Percentiles rank a stretch among this genome's conserved stretches.
Evolutionary conservation across 129 eudicot species (phyloP).

Genomic region (Tanacetum coccineum): DNA sequence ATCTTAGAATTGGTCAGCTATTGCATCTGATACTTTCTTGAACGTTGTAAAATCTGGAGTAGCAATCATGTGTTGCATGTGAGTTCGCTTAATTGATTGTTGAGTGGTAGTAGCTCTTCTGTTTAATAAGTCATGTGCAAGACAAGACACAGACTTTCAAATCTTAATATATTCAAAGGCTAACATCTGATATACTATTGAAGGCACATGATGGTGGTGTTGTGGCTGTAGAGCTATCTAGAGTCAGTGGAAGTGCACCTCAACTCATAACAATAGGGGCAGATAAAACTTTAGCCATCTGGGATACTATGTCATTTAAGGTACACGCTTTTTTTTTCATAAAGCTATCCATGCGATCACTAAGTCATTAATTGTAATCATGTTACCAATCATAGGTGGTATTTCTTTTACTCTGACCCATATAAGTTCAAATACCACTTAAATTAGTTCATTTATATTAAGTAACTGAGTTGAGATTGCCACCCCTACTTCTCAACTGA

Average conservation of each 20-base stretch:
- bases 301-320: constrained; percentile 97
- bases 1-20: background rate
- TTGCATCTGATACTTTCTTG: background rate
- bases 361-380: constrained; percentile 2
- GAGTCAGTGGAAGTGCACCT: constrained; percentile 93
- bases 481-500: constrained; percentile 8
- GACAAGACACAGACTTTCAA: constrained; percentile 6
- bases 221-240: constrained; percentile 87
- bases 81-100: no score
- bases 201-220: constrained; percentile 99
- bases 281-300: constrained; percentile 96
- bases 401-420: background rate
- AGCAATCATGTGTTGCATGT: no score
- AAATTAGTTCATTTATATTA: background rate
- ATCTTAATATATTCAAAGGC: constrained; percentile 17
- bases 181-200: constrained; percentile 24
- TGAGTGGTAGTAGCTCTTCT: no score
- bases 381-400: background rate
- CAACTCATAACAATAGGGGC: constrained; percentile 97
- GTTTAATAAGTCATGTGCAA: constrained; percentile 18
- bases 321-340: constrained; percentile 30
- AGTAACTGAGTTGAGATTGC: background rate
- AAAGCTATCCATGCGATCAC: constrained; percentile 12
- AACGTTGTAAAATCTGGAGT: no score
- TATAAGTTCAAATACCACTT: constrained; percentile 9